phyloP scores from a whole-genome alignment of 768 basidiomycete species.

The Rhodosporidiobolus odoratus region DNA sequence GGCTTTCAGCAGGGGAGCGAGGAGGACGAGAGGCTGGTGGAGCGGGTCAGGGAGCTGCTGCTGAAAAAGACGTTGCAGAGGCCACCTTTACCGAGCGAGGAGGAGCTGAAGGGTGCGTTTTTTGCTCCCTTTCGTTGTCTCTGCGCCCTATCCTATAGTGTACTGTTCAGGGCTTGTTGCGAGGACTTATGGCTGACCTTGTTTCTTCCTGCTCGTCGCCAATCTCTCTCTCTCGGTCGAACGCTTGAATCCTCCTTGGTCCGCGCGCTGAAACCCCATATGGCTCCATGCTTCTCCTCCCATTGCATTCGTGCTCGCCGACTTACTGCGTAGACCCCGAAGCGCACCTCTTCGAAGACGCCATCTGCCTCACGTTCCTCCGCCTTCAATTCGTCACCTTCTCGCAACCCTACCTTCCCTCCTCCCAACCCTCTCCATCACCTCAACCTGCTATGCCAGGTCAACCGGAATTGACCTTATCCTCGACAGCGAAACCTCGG shows the following conservation, averaged over 20 bases:
- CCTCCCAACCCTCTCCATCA: neutral
- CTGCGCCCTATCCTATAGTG: neutral
- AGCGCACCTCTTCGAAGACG: conserved; percentile 31
- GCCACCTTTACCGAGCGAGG: neutral
- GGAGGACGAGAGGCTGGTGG: conserved; percentile 1
- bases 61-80: conserved; percentile 16
- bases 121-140: no score
- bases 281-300: no score
- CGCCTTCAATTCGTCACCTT: conserved; percentile 17
- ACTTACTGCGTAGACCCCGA: conserved; percentile 14
- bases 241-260: no score
- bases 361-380: conserved; percentile 27
- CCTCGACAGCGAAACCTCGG: no score
- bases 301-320: no score
- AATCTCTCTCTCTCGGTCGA: no score
- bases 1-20: neutral
- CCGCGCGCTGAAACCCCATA: no score
- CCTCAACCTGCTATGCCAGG: no score
- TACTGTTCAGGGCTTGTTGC: no score
- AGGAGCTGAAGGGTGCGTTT: conserved; percentile 11
- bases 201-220: no score
- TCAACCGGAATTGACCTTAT: no score
- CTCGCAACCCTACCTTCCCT: neutral
- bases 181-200: no score
- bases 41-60: conserved; percentile 12